Conservation (phyloP, 352 stramenopile genomes). For the Blastocystis hominis region DNA sequence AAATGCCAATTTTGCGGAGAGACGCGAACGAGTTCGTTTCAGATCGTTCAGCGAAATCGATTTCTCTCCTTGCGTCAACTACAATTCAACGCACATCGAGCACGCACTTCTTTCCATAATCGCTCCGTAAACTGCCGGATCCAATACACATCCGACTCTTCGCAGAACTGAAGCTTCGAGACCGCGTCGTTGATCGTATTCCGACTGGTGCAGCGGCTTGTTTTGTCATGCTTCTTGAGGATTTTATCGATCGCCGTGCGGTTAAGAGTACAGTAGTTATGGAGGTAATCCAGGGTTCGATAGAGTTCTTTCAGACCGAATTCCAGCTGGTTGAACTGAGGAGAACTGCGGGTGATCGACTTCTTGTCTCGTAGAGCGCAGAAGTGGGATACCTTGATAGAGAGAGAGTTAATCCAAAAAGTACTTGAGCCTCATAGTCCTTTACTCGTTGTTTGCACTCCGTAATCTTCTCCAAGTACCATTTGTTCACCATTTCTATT, state of each 20-base stretch:
- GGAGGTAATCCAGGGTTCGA: constrained; percentile 35
- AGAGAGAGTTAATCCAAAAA: not conserved
- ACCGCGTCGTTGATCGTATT: constrained; percentile 6
- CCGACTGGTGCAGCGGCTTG: constrained; percentile 12
- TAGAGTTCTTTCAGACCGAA: constrained; percentile 56
- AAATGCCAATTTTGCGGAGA: not conserved
- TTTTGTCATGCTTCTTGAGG: constrained; percentile 55
- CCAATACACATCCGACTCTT: not conserved
- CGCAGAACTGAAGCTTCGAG: not conserved
- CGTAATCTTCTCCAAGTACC: constrained; percentile 30
- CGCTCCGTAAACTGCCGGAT: not conserved
- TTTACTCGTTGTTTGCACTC: not conserved
- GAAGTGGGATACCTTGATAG: not conserved
- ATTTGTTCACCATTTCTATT: constrained; percentile 54
- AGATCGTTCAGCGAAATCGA: constrained; percentile 1
- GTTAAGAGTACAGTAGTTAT: constrained; percentile 54
- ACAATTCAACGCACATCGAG: not conserved
- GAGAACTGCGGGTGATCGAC: not conserved
- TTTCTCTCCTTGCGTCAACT: not conserved
- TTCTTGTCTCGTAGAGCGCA: not conserved
- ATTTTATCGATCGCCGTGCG: constrained; percentile 55
- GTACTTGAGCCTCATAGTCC: not conserved
- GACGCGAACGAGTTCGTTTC: not conserved
- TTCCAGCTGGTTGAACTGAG: not conserved
- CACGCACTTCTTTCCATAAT: constrained; percentile 9